These are phyloP conservation scores for Flaveria bidentis DNA, from an alignment of 129 eudicot species.

Conservation along the genomic window DNA sequence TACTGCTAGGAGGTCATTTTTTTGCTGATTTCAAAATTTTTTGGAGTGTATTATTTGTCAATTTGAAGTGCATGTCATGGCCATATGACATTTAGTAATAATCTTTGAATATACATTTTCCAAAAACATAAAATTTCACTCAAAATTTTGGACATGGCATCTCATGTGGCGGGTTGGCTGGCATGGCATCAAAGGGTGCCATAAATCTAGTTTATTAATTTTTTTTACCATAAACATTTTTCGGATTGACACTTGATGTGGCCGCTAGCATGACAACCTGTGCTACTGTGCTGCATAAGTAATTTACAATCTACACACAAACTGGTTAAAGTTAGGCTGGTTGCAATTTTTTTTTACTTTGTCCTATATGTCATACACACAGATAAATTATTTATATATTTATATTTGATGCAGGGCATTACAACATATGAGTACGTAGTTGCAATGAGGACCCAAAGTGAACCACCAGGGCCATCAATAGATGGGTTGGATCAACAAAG, in stretches of 20 bases:
- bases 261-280: background rate
- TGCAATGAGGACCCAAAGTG: constrained; percentile 90
- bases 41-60: background rate
- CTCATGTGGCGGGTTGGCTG: background rate
- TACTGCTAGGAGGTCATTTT: no score
- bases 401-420: constrained; percentile 55
- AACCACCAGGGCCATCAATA: constrained; percentile 55
- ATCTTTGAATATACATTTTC: background rate
- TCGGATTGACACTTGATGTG: background rate
- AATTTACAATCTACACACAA: background rate
- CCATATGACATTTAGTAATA: background rate
- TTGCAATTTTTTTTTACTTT: no score
- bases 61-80: background rate
- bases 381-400: background rate
- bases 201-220: no score
- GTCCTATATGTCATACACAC: background rate
- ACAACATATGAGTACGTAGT: constrained; percentile 94
- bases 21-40: no score
- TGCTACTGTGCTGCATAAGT: background rate
- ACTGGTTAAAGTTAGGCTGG: background rate
- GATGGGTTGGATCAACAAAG: constrained; percentile 71
- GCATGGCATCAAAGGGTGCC: background rate
- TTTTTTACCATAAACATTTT: background rate
- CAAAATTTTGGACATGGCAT: background rate
- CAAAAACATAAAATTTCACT: background rate